Evolutionary conservation across 2,329 filamentous ascomycete species (phyloP).

Genomic region (Onygenales sp.): DNA sequence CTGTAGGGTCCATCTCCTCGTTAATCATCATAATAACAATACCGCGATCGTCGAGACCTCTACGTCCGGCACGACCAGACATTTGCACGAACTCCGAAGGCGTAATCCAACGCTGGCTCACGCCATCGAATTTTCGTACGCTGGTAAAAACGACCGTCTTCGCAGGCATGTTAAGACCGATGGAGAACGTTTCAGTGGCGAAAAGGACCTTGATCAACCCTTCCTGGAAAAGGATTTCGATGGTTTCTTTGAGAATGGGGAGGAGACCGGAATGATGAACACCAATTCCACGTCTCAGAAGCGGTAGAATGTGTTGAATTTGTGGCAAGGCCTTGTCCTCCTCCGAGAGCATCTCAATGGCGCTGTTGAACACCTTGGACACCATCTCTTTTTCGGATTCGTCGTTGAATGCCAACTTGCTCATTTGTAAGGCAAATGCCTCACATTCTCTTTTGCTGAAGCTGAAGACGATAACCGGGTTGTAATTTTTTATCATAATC

Average conservation of each 20-base stretch:
- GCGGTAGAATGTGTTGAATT: slow-evolving; percentile 79
- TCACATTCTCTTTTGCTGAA: slow-evolving; percentile 98
- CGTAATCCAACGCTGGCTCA: slow-evolving; percentile 69
- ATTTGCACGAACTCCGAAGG: slow-evolving; percentile 98
- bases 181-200: slow-evolving; percentile 96
- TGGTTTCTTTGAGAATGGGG: slow-evolving; percentile 94
- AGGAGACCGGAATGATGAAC: slow-evolving; percentile 94
- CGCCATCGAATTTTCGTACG: slow-evolving; percentile 89
- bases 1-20: slow-evolving; percentile 86
- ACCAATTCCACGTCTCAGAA: slow-evolving; percentile 84
- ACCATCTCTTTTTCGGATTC: slow-evolving; percentile 94
- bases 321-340: slow-evolving; percentile 84
- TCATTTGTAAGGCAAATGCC: slow-evolving; percentile 78
- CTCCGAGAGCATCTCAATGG: slow-evolving; percentile 84
- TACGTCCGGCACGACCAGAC: slow-evolving; percentile 92
- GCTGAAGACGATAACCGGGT: slow-evolving; percentile 98
- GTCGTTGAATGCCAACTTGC: slow-evolving; percentile 84
- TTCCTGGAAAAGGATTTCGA: slow-evolving; percentile 98
- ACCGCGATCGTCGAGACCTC: slow-evolving; percentile 93
- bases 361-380: slow-evolving; percentile 83
- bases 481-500: slow-evolving; percentile 96
- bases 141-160: slow-evolving; percentile 99
- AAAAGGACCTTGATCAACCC: slow-evolving; percentile 96
- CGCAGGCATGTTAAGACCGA: slow-evolving; percentile 96
- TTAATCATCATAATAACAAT: slow-evolving; percentile 99